Base-by-base conservation (phyloP, 106 monocot genomes). In the Narthecium ossifragum region DNA sequence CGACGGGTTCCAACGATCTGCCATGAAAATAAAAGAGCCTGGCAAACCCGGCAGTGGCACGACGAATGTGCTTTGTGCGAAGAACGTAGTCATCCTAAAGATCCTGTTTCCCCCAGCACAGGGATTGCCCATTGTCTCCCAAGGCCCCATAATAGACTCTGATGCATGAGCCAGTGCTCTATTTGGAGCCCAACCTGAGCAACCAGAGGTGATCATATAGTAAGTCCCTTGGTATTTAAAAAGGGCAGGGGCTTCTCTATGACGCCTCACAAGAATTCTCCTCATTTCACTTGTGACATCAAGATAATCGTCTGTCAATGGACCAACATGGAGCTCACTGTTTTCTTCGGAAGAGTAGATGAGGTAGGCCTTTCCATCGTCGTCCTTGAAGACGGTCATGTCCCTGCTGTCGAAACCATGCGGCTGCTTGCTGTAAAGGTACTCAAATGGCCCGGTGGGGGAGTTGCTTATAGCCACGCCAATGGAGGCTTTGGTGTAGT, bases 151-250 rank as follows among this genome's bases (percentile, higher is more conserved):
- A n/a, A 96, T 70, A 0, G 86, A 76, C 53, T 86, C 80, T 1
- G 96, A 80, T 0, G 90, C 96, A 30, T 96, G 90, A 12, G 73
- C 78, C 70, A 86, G 13, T 8, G 90, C 96, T 30, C 65, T 48
- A 51, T 96, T 96, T 0, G 96, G 96, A 9, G 94, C 90, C 94
- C 94, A 96, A 8, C 94, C 94, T 0, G 78, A 70, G 65, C 96
- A 96, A 15, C 96, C 90, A 1, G 96, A 96, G 26, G 96, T 96
- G 40, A 96, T 81, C 96, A 96, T 96, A 62, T 96, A 96, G 65
- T 96, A 96, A 11, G 76, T 83, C 3, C 83, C 75, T 48, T 71
- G 59, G 22, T 81, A 38, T 58, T 96, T 96, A 52, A 96, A 96
- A 1, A 90, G 50, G 2, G 86, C 90, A 17, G 96, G 96, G 25